Evolutionary conservation across 495 filamentous ascomycete genomes (phyloP).

Genomic region (Durotheca rogersii): DNA sequence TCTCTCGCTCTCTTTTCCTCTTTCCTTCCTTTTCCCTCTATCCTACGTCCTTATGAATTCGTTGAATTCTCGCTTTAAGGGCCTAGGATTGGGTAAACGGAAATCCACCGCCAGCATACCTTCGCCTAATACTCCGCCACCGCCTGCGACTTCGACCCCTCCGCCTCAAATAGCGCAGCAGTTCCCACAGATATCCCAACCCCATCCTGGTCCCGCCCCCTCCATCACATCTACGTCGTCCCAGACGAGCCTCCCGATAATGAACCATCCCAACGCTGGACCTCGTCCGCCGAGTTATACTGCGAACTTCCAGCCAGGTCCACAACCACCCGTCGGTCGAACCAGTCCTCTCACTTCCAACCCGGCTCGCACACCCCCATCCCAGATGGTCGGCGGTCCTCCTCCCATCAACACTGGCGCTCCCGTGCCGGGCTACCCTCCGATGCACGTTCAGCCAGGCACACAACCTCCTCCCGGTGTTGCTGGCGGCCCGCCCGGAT

Average conservation of each 20-base stretch:
- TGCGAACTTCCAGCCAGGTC: constrained; percentile 60
- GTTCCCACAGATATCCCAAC: constrained; percentile 38
- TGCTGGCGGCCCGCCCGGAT: constrained; percentile 52
- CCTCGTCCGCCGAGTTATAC: constrained; percentile 74
- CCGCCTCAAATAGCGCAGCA: constrained; percentile 49
- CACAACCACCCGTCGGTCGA: constrained; percentile 53
- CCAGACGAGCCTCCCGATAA: constrained; percentile 52
- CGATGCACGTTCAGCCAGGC: constrained; percentile 53
- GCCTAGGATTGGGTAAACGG: constrained; percentile 59
- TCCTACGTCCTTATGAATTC: constrained; percentile 56
- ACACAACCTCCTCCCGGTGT: constrained; percentile 50
- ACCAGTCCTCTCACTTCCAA: constrained; percentile 51
- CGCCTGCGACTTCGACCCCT: constrained; percentile 39
- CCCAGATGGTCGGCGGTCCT: constrained; percentile 68
- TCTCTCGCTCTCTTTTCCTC: constrained; percentile 28
- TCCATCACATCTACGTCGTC: constrained; percentile 49
- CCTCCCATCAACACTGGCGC: constrained; percentile 69
- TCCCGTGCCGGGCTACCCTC: constrained; percentile 54
- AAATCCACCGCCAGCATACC: constrained; percentile 53
- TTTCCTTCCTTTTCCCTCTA: constrained; percentile 16
- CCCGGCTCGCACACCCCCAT: constrained; percentile 52
- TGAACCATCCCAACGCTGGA: constrained; percentile 59
- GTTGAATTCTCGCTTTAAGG: constrained; percentile 61
- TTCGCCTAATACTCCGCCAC: constrained; percentile 39
- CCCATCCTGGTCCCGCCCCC: constrained; percentile 44